Evolutionary conservation across 176 grass and related monocot genomes (phyloP), one percentile per base, ranked within the genome.

Genomic region (Phyllostachys edulis): DNA sequence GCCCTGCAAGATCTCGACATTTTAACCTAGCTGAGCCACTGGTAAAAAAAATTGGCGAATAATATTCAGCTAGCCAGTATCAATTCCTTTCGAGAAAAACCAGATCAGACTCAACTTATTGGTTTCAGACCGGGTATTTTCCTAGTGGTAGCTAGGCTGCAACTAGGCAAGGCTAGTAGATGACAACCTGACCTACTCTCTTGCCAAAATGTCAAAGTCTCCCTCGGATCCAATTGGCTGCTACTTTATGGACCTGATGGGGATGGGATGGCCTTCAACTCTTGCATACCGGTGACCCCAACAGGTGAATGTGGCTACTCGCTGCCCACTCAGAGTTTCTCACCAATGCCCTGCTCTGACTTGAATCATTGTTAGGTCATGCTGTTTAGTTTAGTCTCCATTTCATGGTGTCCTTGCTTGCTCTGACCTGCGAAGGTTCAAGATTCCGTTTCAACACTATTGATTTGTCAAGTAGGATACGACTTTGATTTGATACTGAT

Each of bases 351-450:
- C 6, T 42, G 44, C 78, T 71, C 52, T 38, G 40, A 70, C 36
- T 72, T 32, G 83, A 65, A 37, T 80, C 76, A 80, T 26, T 38
- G 42, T 46, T 63, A 38, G 10, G 63, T 24, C 88, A 34, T 55
- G 38, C 24, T 21, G 44, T 16, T 72, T 83, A 65, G n/a, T 73
- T 65, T 73, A 67, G 51, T 68, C 40, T 14, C 23, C 1, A 38
- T 62, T 23, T 44, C 1, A 66, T 5, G 75, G 74, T 38, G n/a
- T 56, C 47, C 59, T 40, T 66, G 47, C 59, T 40, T 66, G 47
- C 39, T 89, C 81, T 74, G 81, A 80, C 71, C 63, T 63, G 32
- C n/a, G 2, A 85, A 89, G 69, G 80, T 89, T 76, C 77, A 85
- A 70, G 70, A 81, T 89, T 52, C 87, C 63, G 5, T 76, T 85